A percentile compares a stretch with the other conserved stretches of the same genome.
These are phyloP conservation scores for Carex myosuroides DNA, from an alignment of 176 grass and related monocot genomes.

Conservation along the genomic window DNA sequence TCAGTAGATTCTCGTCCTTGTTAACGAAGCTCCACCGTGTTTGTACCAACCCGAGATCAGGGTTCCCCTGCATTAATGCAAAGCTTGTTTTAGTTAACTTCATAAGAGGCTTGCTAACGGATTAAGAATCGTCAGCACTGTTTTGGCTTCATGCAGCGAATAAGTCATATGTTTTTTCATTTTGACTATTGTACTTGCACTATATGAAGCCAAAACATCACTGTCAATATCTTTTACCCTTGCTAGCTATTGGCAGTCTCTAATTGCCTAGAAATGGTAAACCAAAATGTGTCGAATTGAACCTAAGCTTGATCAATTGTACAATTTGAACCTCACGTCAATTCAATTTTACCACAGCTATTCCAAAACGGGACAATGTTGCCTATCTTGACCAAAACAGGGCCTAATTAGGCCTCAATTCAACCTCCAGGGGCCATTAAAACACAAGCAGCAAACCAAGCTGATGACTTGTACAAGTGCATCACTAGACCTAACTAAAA, in stretches of 20 bases:
- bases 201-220: too few relatives aligned
- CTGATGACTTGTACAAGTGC: not conserved
- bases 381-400: not conserved
- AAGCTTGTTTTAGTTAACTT: not conserved
- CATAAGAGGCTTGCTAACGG: not conserved
- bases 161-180: too few relatives aligned
- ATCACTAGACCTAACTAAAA: not conserved
- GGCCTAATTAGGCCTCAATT: not conserved
- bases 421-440: not conserved
- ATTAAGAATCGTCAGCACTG: too few relatives aligned
- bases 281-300: too few relatives aligned
- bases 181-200: too few relatives aligned
- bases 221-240: too few relatives aligned
- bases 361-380: not conserved
- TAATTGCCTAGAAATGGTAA: not conserved
- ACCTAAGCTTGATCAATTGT: not conserved
- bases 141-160: too few relatives aligned
- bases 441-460: not conserved
- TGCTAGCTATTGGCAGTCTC: not conserved
- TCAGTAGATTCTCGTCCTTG: constrained; percentile 85
- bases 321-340: not conserved
- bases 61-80: constrained; percentile 50
- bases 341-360: not conserved
- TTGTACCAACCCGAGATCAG: constrained; percentile 75
- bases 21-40: constrained; percentile 86